Percentiles rank a stretch among this genome's conserved stretches.
Conservation (phyloP, 306 rosid genomes). For the Delonix regia region DNA sequence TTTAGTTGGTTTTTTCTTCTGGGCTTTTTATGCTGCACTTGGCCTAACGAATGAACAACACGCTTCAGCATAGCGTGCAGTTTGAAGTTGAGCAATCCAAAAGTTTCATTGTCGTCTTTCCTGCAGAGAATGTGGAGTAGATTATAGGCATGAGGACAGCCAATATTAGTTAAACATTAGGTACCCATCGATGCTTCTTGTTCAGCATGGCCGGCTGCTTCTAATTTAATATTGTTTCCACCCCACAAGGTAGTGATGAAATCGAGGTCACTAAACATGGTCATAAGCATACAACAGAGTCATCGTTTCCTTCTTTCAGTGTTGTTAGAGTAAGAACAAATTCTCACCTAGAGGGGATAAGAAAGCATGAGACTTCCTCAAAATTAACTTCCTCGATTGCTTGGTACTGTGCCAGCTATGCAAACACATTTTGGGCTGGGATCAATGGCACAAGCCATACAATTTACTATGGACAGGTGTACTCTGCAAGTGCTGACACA, state of each 20-base stretch:
- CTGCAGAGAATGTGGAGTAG: conserved; percentile 7
- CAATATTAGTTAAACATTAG: conserved; percentile 19
- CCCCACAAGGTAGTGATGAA: conserved; percentile 37
- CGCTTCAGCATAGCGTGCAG: conserved; percentile 57
- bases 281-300: conserved; percentile 15
- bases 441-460: conserved; percentile 12
- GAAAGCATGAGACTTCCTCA: conserved; percentile 37
- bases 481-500: not conserved
- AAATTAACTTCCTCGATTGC: conserved; percentile 37
- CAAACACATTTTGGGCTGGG: conserved; percentile 52
- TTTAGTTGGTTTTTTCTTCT: conserved; percentile 34
- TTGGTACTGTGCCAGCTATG: conserved; percentile 39
- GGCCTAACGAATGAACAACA: conserved; percentile 46
- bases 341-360: conserved; percentile 25
- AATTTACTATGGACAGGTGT: not conserved
- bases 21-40: conserved; percentile 24
- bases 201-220: conserved; percentile 45
- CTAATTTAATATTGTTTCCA: conserved; percentile 39
- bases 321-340: conserved; percentile 41
- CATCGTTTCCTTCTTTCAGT: not conserved
- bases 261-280: conserved; percentile 42
- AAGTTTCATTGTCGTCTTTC: conserved; percentile 41
- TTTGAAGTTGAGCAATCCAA: conserved; percentile 32
- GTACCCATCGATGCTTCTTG: not conserved
- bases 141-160: conserved; percentile 28